phyloP scores from a whole-genome alignment of 805 yeast genomes.

The Candida argentea region DNA sequence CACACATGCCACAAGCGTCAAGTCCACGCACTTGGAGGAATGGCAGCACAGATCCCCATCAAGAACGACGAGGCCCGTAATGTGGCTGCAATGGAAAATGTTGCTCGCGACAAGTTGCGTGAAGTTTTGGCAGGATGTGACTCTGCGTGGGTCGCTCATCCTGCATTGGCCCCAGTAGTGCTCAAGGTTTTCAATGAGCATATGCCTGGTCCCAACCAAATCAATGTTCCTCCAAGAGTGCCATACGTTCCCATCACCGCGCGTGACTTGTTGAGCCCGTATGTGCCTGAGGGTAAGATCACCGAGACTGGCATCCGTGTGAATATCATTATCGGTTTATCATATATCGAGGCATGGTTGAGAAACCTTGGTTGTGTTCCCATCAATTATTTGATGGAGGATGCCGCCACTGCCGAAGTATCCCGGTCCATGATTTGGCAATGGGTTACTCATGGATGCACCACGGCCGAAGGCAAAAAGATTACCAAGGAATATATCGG shows the following conservation, averaged over 20 bases:
- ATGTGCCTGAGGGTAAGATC: constrained; percentile 50
- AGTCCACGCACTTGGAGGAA: constrained; percentile 84
- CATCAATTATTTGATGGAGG: constrained; percentile 78
- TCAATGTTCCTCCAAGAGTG: constrained; percentile 39
- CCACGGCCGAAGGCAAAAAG: constrained; percentile 44
- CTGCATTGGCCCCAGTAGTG: constrained; percentile 68
- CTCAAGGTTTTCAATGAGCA: constrained; percentile 60
- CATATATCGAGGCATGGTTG: constrained; percentile 81
- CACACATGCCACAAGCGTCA: constrained; percentile 68
- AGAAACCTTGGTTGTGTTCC: constrained; percentile 82
- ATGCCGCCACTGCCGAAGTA: constrained; percentile 85
- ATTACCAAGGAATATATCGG: constrained; percentile 54
- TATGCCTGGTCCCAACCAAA: constrained; percentile 80
- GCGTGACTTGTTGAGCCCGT: constrained; percentile 52
- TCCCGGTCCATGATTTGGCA: constrained; percentile 75
- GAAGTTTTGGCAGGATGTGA: constrained; percentile 76
- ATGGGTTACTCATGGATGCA: constrained; percentile 69
- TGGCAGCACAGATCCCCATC: constrained; percentile 84
- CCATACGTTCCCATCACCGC: constrained; percentile 49
- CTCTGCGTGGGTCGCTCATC: constrained; percentile 88
- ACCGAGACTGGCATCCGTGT: constrained; percentile 64
- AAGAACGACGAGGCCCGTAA: constrained; percentile 58
- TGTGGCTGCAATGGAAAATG: constrained; percentile 60
- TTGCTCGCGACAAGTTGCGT: constrained; percentile 63
- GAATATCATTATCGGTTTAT: constrained; percentile 65